Evolutionary conservation across 192 early-diverging fungal species (phyloP), one percentile per base, ranked within the genome.

Genomic region (Globomyces pollinis-pini): DNA sequence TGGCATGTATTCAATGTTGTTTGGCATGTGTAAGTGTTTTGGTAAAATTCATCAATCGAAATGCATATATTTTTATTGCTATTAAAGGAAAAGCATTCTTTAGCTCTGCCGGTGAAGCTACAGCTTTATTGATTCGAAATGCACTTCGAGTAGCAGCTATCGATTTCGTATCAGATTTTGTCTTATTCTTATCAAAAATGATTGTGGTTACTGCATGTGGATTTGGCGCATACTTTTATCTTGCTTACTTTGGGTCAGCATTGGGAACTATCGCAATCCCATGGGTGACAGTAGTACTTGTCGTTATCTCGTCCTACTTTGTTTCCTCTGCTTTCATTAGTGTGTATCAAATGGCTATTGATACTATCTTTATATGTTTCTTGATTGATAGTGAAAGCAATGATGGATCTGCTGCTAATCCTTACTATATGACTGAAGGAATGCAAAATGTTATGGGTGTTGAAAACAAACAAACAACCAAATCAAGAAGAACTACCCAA

Each of bases 61-160:
- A 83, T 62, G 77, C 75, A 0, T 83, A 83, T 62, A 79, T 83
- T 38, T 44, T 62, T 38, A 75, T 79, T 60, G 75, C 73, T 16
- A 64, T 51, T 29, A 64, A 64, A 43, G 80, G 80, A 4, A 65
- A 73, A 42, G 51, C 64, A 38, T 83, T 83, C 59, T 83, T 71
- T 63, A 69, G 50, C 23, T 69, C 72, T 9, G 71, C 73, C 36
- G 32, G 60, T 28, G 47, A 56, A 31, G 79, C 79, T 1, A 38
- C 68, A 29, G 62, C 60, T 6, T 52, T 79, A 18, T 50, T 83
- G 16, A 57, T 69, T 12, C 52, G 71, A 24, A 83, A 83, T 50
- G 77, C 67, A 16, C 34, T 73, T 49, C 56, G 70, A 4, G 13
- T 59, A 7, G 33, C 67, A 2, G 68, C 69, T 2, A 39, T 71